Base-by-base conservation (phyloP, 108 stramenopile species). In the Cyclotella atomus region DNA sequence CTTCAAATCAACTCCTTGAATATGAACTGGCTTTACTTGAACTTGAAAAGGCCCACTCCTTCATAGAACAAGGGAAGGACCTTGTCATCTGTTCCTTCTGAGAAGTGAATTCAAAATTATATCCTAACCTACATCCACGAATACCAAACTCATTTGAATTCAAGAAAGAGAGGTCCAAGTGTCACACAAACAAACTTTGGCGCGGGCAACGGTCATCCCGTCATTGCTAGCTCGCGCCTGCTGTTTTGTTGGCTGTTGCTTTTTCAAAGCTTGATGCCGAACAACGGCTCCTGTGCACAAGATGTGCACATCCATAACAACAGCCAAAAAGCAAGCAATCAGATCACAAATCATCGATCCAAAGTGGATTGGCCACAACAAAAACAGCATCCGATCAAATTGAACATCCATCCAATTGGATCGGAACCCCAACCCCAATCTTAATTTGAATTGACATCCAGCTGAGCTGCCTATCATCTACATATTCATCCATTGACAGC, bases 101-200 rank as follows among this genome's bases (percentile, higher is more conserved):
- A n/a, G n/a, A n/a, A n/a, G n/a, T 49, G n/a, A 49, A 49, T 49
- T 49, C 47, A 49, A 49, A 49, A 49, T 9, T 49, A 10, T n/a
- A 49, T 49, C 47, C 47, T n/a, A 10, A 49, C n/a, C 47, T 49
- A n/a, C 47, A 49, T 49, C n/a, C 9, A n/a, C n/a, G 10, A n/a
- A 49, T 49, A 49, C 9, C 12, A 41, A 6, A 41, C 12, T 6
- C 9, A 41, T 41, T 41, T 41, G 38, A 41, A 41, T 41, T 41
- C 38, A 9, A 41, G 9, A 41, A n/a, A n/a, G n/a, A n/a, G n/a
- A n/a, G n/a, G n/a, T n/a, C n/a, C n/a, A n/a, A n/a, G n/a, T n/a
- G n/a, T n/a, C n/a, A n/a, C n/a, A n/a, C n/a, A n/a, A n/a, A n/a
- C n/a, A n/a, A n/a, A n/a, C n/a, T n/a, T 41, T 41, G 38, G 38